Evolutionary conservation across 345 rosid genomes (phyloP), one percentile per base, ranked within the genome.

Genomic region (Physaria fendleri): DNA sequence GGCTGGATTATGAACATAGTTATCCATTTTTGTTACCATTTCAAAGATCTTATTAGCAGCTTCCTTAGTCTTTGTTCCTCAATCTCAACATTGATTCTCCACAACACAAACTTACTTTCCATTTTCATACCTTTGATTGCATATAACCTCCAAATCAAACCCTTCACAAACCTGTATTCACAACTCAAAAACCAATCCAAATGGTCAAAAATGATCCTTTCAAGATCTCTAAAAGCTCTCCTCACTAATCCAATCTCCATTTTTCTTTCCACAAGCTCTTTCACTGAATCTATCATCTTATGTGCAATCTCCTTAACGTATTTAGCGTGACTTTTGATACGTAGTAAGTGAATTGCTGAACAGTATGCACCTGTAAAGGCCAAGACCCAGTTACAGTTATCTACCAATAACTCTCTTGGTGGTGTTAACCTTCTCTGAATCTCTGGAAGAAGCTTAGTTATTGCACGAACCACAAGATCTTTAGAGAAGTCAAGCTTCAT

Each of bases 81-180:
- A n/a, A n/a, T n/a, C n/a, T n/a, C n/a, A 23, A 13, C 20, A 44
- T 25, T 64, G 53, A 54, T 55, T 21, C 50, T 62, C 67, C 69
- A 65, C 47, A 65, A 44, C 55, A 65, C 55, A 15, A 34, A 3
- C 24, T 18, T 45, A 55, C 62, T 55, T 25, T 55, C 62, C 62
- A 2, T 21, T 13, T 25, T 37, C 70, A 55, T 65, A 1, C 63
- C 56, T 3, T 45, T 7, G 18, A 35, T 45, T 11, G 4, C 4
- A 1, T 6, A 55, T 0, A 65, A 48, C n/a, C 14, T 55, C 32
- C 39, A 5, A 35, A 55, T 16, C 56, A 65, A 20, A 35, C 39
- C 39, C 6, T 44, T 54, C 1, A 46, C 7, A 32, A 45, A 65
- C 14, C 4, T 55, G 56, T n/a, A n/a, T n/a, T n/a, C n/a, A n/a